A percentile compares a stretch with the other conserved stretches of the same genome.
phyloP scores from a whole-genome alignment of 495 filamentous ascomycete species.

The Articulospora tetracladia region DNA sequence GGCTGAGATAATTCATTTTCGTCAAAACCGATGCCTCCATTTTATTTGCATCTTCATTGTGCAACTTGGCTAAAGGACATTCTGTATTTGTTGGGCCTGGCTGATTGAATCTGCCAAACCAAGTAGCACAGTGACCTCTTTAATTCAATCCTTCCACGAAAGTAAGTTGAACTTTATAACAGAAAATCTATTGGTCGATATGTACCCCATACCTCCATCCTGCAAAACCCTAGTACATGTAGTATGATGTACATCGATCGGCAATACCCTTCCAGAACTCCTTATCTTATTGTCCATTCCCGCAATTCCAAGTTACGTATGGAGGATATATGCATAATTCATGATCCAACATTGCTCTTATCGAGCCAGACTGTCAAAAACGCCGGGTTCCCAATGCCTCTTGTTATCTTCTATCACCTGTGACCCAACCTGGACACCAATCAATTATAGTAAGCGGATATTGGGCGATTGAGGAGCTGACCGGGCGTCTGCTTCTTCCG shows the following conservation, averaged over 20 bases:
- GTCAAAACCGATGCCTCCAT: too few species aligned
- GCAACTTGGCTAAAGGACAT: too few species aligned
- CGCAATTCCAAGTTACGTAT: not conserved
- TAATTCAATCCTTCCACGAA: too few species aligned
- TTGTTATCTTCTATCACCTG: not conserved
- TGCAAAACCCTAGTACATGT: not conserved
- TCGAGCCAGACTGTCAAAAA: not conserved
- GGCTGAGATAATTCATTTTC: too few species aligned
- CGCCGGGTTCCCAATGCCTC: conserved; percentile 16
- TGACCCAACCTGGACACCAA: conserved; percentile 14
- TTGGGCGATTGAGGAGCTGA: conserved; percentile 30
- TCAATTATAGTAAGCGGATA: conserved; percentile 27
- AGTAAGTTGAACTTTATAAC: too few species aligned
- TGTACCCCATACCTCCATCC: not conserved
- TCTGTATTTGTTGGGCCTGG: too few species aligned
- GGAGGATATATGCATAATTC: not conserved
- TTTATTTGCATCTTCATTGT: too few species aligned
- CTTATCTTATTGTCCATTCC: not conserved
- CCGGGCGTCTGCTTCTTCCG: conserved; percentile 54
- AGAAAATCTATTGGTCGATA: not conserved
- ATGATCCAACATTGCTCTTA: not conserved
- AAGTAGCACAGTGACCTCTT: too few species aligned
- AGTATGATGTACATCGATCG: too few species aligned
- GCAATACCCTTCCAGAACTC: not conserved
- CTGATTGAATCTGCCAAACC: too few species aligned